Conservation (phyloP, 1,284 basidiomycete species). For the Ganoderma resinaceum region DNA sequence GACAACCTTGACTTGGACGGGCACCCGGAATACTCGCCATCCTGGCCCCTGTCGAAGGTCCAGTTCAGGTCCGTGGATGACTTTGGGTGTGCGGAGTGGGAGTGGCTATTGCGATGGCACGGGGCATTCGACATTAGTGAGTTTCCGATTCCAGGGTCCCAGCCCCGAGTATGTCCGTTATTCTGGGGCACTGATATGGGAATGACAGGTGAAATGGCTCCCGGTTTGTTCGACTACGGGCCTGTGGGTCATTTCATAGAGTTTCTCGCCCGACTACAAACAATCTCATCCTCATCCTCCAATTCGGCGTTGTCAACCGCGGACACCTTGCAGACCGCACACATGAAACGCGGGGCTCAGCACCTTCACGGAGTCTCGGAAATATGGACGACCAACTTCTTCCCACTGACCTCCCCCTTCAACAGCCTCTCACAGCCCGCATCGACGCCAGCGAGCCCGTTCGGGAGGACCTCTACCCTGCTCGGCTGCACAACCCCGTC, state of each 20-base stretch:
- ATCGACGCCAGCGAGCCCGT: conserved; percentile 52
- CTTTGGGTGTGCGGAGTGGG: conserved; percentile 24
- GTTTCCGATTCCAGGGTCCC: not conserved
- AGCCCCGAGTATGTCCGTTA: not conserved
- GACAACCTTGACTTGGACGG: too few species aligned
- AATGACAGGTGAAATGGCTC: not conserved
- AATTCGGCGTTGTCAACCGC: too few species aligned
- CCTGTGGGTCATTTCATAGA: too few species aligned
- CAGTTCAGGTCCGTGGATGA: conserved; percentile 14
- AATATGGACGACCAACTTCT: conserved; percentile 56
- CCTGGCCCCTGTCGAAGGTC: conserved; percentile 1
- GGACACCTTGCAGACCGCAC: too few species aligned
- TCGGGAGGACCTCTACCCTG: conserved; percentile 48
- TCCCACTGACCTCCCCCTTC: conserved; percentile 50
- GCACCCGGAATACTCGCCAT: not conserved
- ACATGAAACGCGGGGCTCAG: not conserved
- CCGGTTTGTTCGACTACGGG: not conserved
- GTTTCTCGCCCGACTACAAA: too few species aligned
- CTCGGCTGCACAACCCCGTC: conserved; percentile 32
- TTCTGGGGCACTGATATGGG: not conserved
- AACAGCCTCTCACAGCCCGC: conserved; percentile 50
- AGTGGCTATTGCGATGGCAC: conserved; percentile 8
- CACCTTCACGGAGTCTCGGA: conserved; percentile 43
- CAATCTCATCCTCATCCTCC: too few species aligned
- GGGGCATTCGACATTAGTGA: not conserved